Conservation (phyloP, 1,284 basidiomycete genomes). For the Irpex sp. region DNA sequence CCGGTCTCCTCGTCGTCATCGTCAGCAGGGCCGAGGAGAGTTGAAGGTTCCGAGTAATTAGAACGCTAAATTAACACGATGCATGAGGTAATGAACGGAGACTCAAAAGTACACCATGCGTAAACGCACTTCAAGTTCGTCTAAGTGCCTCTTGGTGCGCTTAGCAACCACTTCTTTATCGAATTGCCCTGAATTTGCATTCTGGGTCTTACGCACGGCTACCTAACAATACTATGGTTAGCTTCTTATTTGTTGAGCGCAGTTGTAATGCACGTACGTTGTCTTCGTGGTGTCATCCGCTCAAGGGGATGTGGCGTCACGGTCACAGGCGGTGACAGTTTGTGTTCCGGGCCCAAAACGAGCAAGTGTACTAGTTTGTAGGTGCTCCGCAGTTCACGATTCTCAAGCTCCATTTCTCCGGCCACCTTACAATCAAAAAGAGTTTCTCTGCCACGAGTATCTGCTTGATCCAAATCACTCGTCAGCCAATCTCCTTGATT, state of each 20-base stretch:
- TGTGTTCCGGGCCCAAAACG: neutral
- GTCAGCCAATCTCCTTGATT: too few species aligned
- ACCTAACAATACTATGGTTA: conserved; percentile 3
- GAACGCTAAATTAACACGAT: conserved; percentile 48
- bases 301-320: neutral
- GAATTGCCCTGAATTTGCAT: conserved; percentile 27
- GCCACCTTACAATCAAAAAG: too few species aligned
- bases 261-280: conserved; percentile 5
- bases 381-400: too few species aligned
- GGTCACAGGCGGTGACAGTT: neutral
- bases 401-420: too few species aligned
- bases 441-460: too few species aligned
- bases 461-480: too few species aligned
- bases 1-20: conserved; percentile 33
- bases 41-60: conserved; percentile 67
- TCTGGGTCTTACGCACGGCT: conserved; percentile 39
- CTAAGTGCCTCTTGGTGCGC: conserved; percentile 70
- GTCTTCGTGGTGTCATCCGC: conserved; percentile 14
- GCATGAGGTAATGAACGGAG: neutral
- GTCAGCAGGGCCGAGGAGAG: conserved; percentile 30
- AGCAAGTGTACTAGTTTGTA: neutral
- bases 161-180: conserved; percentile 67
- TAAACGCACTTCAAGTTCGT: conserved; percentile 69
- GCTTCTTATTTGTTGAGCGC: neutral
- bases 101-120: neutral